Evolutionary conservation across 345 rosid genomes (phyloP), one percentile per base, ranked within the genome.

Genomic region (Pistacia atlantica): DNA sequence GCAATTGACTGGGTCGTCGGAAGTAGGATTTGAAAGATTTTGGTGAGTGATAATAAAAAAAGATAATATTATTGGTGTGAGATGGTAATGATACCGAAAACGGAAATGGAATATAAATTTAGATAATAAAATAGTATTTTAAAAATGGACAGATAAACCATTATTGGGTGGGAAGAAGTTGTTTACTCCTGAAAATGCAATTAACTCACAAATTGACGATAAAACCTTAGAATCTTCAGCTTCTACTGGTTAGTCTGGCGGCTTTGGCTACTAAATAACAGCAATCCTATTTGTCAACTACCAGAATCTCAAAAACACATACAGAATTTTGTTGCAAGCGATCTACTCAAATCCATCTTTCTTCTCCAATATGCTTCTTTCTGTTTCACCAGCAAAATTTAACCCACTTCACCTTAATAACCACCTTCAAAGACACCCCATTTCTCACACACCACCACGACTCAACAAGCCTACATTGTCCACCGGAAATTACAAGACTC

Each of bases 361-460:
- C 31, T 9, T 57, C 54, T 42, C 59, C 49, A 69, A n/a, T 4
- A 74, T 81, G 76, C 58, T 74, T 25, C 20, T 48, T 33, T 65
- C 66, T 38, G 5, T 63, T 18, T 49, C 75, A 48, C 67, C 65
- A 54, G 74, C 76, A n/a, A 69, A 69, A 49, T 73, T 64, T 59
- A 56, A n/a, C 70, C 64, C 66, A 33, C 64, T 35, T 64, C 51
- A 8, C 58, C 31, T 16, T n/a, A 72, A 72, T 38, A 33, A 64
- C n/a, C 56, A 8, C 46, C 65, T 52, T 58, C 58, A 56, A 14
- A 1, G 9, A 64, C 33, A 74, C 1, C 63, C 33, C 73, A 68
- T 55, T 71, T 64, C 73, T 35, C 20, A 25, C 67, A 1, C 75
- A 46, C 6, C 42, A 48, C 46, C 75, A 5, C 25, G 25, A 0